Conservation (phyloP, 2,329 filamentous ascomycete genomes). For the Cladophialophora yegresii region DNA sequence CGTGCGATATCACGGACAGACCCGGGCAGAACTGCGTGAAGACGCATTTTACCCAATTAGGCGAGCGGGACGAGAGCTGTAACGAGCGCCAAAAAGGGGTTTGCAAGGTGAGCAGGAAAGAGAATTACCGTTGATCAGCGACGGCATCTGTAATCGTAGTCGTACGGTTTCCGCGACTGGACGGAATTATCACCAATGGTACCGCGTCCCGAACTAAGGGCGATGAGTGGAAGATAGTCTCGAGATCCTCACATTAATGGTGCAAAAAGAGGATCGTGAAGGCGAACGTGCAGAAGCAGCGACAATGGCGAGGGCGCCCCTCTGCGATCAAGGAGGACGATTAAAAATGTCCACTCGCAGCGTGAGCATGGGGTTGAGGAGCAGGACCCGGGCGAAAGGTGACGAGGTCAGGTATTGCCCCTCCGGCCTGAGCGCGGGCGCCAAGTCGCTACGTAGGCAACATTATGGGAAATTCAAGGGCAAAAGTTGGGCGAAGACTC, state of each 20-base stretch:
- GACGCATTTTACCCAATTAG: not conserved
- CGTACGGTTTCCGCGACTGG: not conserved
- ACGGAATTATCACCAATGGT: not conserved
- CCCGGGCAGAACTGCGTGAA: not conserved
- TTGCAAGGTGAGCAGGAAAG: not conserved
- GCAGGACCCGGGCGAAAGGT: not conserved
- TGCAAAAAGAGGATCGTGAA: conserved; percentile 3
- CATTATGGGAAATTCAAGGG: not conserved
- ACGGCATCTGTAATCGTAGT: not conserved
- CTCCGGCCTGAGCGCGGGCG: not conserved
- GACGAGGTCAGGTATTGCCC: not conserved
- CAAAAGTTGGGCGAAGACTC: not conserved
- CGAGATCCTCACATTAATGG: not conserved
- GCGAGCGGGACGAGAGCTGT: not conserved
- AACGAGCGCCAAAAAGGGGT: not conserved
- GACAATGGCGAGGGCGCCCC: not conserved
- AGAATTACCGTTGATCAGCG: not conserved
- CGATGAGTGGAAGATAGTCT: not conserved
- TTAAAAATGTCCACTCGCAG: conserved; percentile 1
- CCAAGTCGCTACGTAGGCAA: not conserved
- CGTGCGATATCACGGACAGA: not conserved
- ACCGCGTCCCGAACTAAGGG: not conserved
- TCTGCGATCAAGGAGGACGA: not conserved
- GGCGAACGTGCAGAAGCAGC: not conserved
- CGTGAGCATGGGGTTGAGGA: not conserved